Conservation (phyloP, 2,329 filamentous ascomycete species). For the Aspergillus sp. region DNA sequence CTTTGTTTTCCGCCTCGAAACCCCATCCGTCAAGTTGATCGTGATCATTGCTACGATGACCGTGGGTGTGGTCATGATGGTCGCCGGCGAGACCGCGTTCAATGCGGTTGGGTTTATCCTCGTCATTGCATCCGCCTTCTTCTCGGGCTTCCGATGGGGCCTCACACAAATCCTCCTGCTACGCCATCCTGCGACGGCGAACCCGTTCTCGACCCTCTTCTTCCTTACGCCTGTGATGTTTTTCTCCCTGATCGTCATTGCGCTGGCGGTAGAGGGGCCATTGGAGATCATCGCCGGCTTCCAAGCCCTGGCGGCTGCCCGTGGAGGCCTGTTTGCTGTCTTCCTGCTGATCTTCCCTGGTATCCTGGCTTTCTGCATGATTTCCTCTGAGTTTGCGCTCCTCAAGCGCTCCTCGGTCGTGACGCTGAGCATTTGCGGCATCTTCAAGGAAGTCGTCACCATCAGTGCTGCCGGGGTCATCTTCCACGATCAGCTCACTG, state of each 20-base stretch:
- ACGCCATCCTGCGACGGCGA: conserved; percentile 90
- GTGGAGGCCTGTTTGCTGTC: conserved; percentile 67
- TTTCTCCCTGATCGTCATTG: conserved; percentile 73
- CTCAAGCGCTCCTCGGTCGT: conserved; percentile 94
- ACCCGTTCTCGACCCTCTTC: conserved; percentile 96
- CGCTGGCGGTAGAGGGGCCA: conserved; percentile 83
- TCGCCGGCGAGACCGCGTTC: conserved; percentile 91
- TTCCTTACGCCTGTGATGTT: conserved; percentile 99
- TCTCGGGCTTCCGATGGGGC: conserved; percentile 96
- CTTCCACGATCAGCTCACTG: conserved; percentile 84
- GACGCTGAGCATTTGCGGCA: conserved; percentile 92
- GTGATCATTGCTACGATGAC: conserved; percentile 92
- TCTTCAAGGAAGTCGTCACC: conserved; percentile 98
- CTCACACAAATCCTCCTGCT: conserved; percentile 95
- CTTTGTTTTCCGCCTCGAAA: conserved; percentile 88
- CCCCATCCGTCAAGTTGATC: conserved; percentile 80
- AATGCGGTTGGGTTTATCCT: conserved; percentile 82
- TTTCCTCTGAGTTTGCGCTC: conserved; percentile 90
- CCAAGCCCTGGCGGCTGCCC: conserved; percentile 62
- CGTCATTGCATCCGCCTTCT: conserved; percentile 90
- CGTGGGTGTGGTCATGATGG: conserved; percentile 93
- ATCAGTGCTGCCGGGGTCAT: conserved; percentile 85
- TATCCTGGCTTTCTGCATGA: conserved; percentile 92
- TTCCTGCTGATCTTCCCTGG: conserved; percentile 86
- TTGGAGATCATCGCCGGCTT: conserved; percentile 67